A percentile compares a stretch with the other conserved stretches of the same genome.
Evolutionary conservation across 2,329 filamentous ascomycete genomes (phyloP).

Genomic region (Cladosporium sphaerospermum): DNA sequence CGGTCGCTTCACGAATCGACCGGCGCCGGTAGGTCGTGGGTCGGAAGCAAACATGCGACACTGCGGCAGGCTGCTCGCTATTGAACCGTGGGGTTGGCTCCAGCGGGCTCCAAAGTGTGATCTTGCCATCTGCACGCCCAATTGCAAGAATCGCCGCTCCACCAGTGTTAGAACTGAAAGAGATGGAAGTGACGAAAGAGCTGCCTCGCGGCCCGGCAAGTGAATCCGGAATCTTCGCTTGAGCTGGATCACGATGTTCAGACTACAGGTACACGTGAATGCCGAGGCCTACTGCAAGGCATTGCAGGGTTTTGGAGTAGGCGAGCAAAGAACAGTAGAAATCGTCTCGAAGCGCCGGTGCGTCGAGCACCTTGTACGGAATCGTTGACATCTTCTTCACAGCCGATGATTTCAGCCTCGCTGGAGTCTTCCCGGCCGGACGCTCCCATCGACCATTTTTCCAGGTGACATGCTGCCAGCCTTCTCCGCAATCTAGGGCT

Average conservation of each 20-base stretch:
- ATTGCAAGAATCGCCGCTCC: slow-evolving; percentile 76
- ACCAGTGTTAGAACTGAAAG: slow-evolving; percentile 77
- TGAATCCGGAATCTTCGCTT: slow-evolving; percentile 40
- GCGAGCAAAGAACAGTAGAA: slow-evolving; percentile 92
- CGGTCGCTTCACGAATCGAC: slow-evolving; percentile 44
- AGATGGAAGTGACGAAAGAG: slow-evolving; percentile 69
- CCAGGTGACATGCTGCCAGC: background rate
- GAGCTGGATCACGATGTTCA: slow-evolving; percentile 52
- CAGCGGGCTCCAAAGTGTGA: slow-evolving; percentile 72
- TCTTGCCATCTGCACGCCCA: slow-evolving; percentile 68
- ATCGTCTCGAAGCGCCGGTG: slow-evolving; percentile 82
- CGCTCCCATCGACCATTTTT: background rate
- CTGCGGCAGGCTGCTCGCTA: slow-evolving; percentile 61
- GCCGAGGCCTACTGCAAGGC: slow-evolving; percentile 76
- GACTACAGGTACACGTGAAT: slow-evolving; percentile 84
- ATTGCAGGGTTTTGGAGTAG: slow-evolving; percentile 68
- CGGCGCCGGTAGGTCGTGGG: slow-evolving; percentile 51
- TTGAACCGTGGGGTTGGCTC: slow-evolving; percentile 68
- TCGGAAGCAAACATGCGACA: slow-evolving; percentile 78
- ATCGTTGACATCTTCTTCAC: slow-evolving; percentile 26
- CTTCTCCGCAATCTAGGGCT: background rate
- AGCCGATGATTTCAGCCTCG: slow-evolving; percentile 4
- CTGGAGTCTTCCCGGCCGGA: background rate
- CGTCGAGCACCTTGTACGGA: slow-evolving; percentile 62
- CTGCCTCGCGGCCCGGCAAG: slow-evolving; percentile 45